Evolutionary conservation across 2,329 filamentous ascomycete species (phyloP), one percentile per base, ranked within the genome.

Genomic region (Sclerotinia sclerotiorum): DNA sequence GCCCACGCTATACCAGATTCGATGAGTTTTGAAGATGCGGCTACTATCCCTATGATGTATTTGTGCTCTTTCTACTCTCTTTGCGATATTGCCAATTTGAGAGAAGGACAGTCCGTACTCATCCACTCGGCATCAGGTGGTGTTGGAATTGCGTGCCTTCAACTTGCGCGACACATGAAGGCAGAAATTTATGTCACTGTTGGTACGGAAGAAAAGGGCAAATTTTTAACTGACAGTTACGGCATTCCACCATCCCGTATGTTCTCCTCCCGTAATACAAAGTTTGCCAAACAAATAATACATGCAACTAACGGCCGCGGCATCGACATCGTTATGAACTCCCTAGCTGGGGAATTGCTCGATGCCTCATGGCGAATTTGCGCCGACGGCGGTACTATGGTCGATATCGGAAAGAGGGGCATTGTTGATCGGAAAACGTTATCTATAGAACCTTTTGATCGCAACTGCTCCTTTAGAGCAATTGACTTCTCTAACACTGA

Each of bases 21-120:
- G 24, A 72, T 82, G 68, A 73, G 75, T 0, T 80, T 82, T 62
- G 76, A 79, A 46, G 76, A 78, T 1, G 81, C 78, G 0, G 80
- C 81, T 0, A 73, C 80, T 15, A 72, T 80, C 5, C 80, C 81
- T 0, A 79, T 80, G 3, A 76, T 79, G 0, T 70, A 71, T 42
- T n/a, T 42, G 64, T 65, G 63, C 3, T 71, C 69, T 5, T 68
- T 73, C 55, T 69, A 73, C 42, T 49, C 54, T 17, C 42, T 73
- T 21, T 61, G 69, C 27, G 52, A 69, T 15, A 44, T 70, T 13
- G 71, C 58, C 66, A 24, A 68, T 7, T 49, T 78, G 7, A 27
- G 69, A 27, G 69, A 63, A 10, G 70, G 71, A 8, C 72, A 79
- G 49, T 71, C 51, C 2, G 65, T 80, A 5, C 62, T 81, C 1